These are phyloP conservation scores for Circinella minor DNA, from an alignment of 371 early-diverging fungal species.

Conservation along the genomic window DNA sequence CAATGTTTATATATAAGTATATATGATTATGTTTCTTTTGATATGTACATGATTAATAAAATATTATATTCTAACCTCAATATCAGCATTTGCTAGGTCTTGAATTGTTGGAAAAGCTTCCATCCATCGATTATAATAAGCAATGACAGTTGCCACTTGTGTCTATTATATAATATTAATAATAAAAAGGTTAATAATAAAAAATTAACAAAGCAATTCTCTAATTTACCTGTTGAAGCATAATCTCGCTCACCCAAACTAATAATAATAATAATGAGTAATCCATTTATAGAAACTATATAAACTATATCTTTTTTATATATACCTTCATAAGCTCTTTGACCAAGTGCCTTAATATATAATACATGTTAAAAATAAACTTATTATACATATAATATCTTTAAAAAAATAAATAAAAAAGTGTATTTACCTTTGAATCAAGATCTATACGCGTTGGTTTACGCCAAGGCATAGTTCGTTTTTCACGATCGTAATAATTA, in stretches of 20 bases:
- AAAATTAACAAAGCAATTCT: background rate
- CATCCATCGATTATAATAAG: constrained; percentile 81
- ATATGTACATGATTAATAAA: too few species aligned
- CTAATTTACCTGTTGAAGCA: constrained; percentile 74
- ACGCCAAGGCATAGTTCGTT: constrained; percentile 79
- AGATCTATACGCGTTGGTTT: constrained; percentile 31
- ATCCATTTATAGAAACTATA: background rate
- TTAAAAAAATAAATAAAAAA: background rate
- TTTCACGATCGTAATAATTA: constrained; percentile 67
- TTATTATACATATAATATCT: too few species aligned
- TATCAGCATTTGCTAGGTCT: constrained; percentile 68
- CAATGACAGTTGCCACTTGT: constrained; percentile 77
- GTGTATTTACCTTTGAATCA: constrained; percentile 22
- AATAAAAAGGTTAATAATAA: background rate
- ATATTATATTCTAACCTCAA: constrained; percentile 48
- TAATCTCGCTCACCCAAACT: constrained; percentile 87
- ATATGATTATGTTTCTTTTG: too few species aligned
- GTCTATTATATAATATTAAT: constrained; percentile 40
- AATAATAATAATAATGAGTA: background rate
- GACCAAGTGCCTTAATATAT: constrained; percentile 34
- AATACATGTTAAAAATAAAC: constrained; percentile 1
- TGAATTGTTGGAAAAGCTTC: constrained; percentile 74
- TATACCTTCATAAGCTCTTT: constrained; percentile 73
- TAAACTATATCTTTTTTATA: too few species aligned
- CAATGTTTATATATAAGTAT: too few species aligned